Evolutionary conservation across 1,284 basidiomycete genomes (phyloP), one percentile per base, ranked within the genome.

Genomic region (Trametes versicolor): DNA sequence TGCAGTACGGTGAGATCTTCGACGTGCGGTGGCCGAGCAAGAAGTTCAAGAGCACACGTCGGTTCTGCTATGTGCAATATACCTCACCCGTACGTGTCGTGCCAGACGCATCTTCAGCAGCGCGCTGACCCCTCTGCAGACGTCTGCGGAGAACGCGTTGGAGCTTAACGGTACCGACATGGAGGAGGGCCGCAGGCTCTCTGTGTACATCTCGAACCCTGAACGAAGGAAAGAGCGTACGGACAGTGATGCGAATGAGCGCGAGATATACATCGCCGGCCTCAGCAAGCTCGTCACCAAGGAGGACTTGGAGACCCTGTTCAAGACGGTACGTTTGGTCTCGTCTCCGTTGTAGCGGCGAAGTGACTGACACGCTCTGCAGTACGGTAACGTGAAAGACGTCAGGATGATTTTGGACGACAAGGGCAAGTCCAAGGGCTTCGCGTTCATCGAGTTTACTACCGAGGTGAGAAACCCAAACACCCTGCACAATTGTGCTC

Each of bases 21-120:
- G 96, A 98, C 69, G 93, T 97, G 15, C 92, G 98, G 21, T 99
- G 97, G 98, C 98, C 98, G 7, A 98, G 96, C 79, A 97, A 97
- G 76, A 97, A 97, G 75, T 97, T 95, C 82, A 96, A 95, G 76
- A 88, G 83, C 60, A 92, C 92, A 1, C 84, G 98, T 29, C 86
- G 98, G 15, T 99, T 99, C 78, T 97, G 95, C 75, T 99, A 99
- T 75, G 84, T 99, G 2, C 97, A 98, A 70, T 98, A 87, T 76
- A 91, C 91, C 0, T 89, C 89, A 25, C 93, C 95, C 0, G 95
- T 95, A 71, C 65, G 91, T 81, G 9, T 25, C 13, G 19, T 41
- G 36, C 10, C 37, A 52, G 25, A 29, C 47, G 29, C 13, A 17
- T 10, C 5, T 34, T 0, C 41, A 8, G 41, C 12, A 55, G 9